Conservation (phyloP, 176 grass and related monocot genomes). For the Avena atlantica region DNA sequence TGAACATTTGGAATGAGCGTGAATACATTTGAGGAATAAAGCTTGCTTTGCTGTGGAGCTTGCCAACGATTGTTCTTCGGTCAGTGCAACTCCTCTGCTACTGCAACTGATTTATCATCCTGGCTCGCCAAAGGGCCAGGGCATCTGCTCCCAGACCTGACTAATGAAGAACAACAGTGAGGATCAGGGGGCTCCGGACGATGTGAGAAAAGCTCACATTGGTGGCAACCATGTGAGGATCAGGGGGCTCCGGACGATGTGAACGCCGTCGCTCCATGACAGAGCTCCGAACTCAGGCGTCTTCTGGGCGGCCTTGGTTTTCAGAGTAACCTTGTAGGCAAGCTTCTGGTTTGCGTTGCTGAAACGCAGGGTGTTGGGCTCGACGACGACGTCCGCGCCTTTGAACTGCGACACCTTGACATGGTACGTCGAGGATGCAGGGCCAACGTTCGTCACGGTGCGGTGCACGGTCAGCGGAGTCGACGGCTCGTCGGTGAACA, state of each 20-base stretch:
- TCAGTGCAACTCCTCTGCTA: conserved; percentile 35
- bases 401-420: conserved; percentile 68
- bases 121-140: conserved; percentile 22
- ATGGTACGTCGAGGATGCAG: conserved; percentile 65
- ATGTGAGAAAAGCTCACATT: conserved; percentile 58
- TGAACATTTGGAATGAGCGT: conserved; percentile 46
- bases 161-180: conserved; percentile 44
- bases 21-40: conserved; percentile 49
- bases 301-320: conserved; percentile 60
- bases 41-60: conserved; percentile 30
- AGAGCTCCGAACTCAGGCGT: conserved; percentile 79
- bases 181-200: conserved; percentile 63
- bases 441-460: conserved; percentile 85
- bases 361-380: conserved; percentile 72
- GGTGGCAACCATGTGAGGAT: conserved; percentile 72
- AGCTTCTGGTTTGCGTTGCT: conserved; percentile 77
- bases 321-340: conserved; percentile 74
- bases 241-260: conserved; percentile 69
- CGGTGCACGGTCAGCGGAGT: conserved; percentile 62
- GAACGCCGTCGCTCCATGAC: conserved; percentile 80
- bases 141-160: conserved; percentile 26
- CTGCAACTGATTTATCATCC: conserved; percentile 35
- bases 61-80: conserved; percentile 17
- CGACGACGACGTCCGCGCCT: conserved; percentile 65
- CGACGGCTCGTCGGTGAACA: conserved; percentile 58